Evolutionary conservation across 2,329 filamentous ascomycete species (phyloP).

Genomic region (Pyricularia sp.): DNA sequence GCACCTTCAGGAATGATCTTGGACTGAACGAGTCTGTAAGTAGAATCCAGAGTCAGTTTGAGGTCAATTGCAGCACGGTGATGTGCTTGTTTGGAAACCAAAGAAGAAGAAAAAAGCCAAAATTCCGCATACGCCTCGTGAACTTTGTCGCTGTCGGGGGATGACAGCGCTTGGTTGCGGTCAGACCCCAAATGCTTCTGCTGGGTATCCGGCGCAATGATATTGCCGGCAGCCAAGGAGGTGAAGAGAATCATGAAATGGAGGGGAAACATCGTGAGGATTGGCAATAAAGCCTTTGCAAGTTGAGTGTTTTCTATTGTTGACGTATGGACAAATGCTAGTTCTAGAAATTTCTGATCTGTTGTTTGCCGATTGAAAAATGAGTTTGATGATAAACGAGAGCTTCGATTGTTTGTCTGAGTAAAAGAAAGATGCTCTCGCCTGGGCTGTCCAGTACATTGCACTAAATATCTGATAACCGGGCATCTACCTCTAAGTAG

Average conservation of each 20-base stretch:
- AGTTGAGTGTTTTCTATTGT: background rate
- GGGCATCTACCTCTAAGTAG: no score
- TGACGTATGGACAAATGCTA: no score
- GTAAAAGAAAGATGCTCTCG: background rate
- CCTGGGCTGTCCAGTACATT: background rate
- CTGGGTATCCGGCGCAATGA: background rate
- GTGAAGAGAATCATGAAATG: background rate
- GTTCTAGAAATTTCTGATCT: background rate
- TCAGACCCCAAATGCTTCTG: background rate
- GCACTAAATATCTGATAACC: background rate
- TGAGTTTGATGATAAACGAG: background rate
- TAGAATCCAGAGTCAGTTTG: background rate
- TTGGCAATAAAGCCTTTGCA: background rate
- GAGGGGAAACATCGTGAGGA: background rate
- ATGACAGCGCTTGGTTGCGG: background rate
- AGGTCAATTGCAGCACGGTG: background rate
- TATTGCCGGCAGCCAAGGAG: background rate
- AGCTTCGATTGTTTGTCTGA: background rate
- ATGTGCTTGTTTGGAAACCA: background rate
- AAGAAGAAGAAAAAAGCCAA: background rate
- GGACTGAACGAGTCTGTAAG: background rate
- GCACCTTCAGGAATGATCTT: conserved; percentile 1
- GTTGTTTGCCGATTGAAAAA: background rate
- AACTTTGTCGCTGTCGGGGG: background rate
- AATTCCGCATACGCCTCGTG: background rate